Evolutionary conservation across 1,139 yeast species (phyloP).

Genomic region (Pichia sp.): DNA sequence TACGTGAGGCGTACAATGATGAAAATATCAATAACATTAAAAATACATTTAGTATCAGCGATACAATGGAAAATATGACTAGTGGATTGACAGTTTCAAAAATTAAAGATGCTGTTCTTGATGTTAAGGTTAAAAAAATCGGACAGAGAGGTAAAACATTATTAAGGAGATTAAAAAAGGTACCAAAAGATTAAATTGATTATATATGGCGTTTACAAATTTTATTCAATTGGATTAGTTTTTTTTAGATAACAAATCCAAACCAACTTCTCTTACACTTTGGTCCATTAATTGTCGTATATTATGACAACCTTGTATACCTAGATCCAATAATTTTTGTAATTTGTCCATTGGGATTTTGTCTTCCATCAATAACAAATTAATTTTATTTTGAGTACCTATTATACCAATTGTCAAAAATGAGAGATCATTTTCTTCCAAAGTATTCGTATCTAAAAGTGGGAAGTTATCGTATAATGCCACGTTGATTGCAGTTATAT

Average conservation of each 20-base stretch:
- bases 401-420: conserved; percentile 76
- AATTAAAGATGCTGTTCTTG: conserved; percentile 3
- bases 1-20: conserved; percentile 7
- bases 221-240: conserved; percentile 11
- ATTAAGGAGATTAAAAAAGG: conserved; percentile 6
- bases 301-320: conserved; percentile 83
- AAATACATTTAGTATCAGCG: conserved; percentile 5
- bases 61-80: conserved; percentile 11
- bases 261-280: conserved; percentile 53
- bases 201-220: not conserved
- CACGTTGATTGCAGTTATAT: conserved; percentile 71
- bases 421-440: conserved; percentile 82
- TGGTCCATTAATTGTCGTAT: conserved; percentile 81
- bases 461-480: conserved; percentile 68
- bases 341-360: conserved; percentile 77
- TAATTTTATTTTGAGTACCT: conserved; percentile 54
- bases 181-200: not conserved
- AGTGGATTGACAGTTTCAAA: conserved; percentile 6
- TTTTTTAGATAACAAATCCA: conserved; percentile 23
- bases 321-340: conserved; percentile 73
- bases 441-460: conserved; percentile 68
- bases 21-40: not conserved
- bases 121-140: conserved; percentile 8
- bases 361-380: conserved; percentile 70
- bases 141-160: conserved; percentile 10